These are phyloP conservation scores for Zygoascus sp. DNA, from an alignment of 1,139 yeast species.

Conservation along the genomic window DNA sequence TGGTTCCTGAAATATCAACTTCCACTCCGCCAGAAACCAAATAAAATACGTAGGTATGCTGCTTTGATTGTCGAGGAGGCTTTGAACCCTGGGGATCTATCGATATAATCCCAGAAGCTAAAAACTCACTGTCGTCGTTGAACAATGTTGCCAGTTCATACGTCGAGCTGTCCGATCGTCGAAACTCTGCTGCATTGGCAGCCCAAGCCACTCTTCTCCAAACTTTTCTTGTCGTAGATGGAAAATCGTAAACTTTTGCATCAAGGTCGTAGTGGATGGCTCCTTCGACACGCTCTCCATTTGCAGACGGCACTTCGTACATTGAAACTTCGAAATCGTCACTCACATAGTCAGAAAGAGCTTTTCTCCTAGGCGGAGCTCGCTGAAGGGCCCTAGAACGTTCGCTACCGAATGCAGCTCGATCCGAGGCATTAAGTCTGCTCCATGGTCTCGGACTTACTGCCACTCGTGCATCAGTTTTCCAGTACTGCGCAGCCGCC, in stretches of 20 bases:
- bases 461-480: too few relatives aligned
- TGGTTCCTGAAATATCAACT: constrained; percentile 56
- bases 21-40: constrained; percentile 69
- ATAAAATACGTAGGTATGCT: constrained; percentile 68
- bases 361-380: neutral
- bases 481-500: too few relatives aligned
- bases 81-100: constrained; percentile 57
- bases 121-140: constrained; percentile 57
- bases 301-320: neutral
- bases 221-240: constrained; percentile 21
- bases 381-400: neutral
- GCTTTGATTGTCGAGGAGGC: constrained; percentile 57
- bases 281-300: neutral
- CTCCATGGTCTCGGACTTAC: neutral
- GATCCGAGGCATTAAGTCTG: neutral
- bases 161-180: constrained; percentile 47
- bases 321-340: neutral
- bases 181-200: constrained; percentile 53
- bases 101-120: constrained; percentile 74
- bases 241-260: neutral
- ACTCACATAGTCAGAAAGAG: neutral
- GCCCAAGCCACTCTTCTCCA: constrained; percentile 64
- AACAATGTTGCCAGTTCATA: constrained; percentile 65
- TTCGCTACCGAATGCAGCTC: neutral
- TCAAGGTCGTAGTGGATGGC: neutral